A percentile compares a stretch with the other conserved stretches of the same genome.
Conservation (phyloP, 2,329 filamentous ascomycete species). For the Fusarium buxicola region DNA sequence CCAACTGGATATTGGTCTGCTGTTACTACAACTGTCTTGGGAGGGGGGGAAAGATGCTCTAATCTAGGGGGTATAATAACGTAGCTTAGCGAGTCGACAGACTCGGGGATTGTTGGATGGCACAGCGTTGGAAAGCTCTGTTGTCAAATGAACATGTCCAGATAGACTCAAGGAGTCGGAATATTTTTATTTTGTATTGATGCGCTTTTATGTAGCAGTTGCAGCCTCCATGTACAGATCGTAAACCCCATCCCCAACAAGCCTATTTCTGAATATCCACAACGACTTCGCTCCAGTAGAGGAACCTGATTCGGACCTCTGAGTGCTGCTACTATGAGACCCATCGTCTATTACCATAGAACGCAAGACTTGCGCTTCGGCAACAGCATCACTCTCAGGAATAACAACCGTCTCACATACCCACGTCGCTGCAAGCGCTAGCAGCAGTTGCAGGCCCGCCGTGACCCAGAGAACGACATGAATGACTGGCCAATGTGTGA, state of each 20-base stretch:
- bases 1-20: too few species aligned
- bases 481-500: slow-evolving; percentile 7
- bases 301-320: neutral
- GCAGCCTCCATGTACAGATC: neutral
- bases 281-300: neutral
- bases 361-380: slow-evolving; percentile 6
- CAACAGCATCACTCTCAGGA: neutral
- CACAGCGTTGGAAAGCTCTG: too few species aligned
- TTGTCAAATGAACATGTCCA: too few species aligned
- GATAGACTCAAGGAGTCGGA: neutral
- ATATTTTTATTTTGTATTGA: neutral
- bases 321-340: too few species aligned
- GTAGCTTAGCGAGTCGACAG: too few species aligned
- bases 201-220: neutral
- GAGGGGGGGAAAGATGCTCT: too few species aligned
- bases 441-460: neutral
- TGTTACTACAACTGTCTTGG: too few species aligned
- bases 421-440: slow-evolving; percentile 11
- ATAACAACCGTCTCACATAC: slow-evolving; percentile 12
- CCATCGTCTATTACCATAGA: slow-evolving; percentile 1
- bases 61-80: too few species aligned
- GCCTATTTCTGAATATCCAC: neutral
- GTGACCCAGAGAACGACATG: slow-evolving; percentile 5
- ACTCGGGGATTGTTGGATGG: too few species aligned
- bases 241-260: neutral